Percentiles rank a stretch among this genome's conserved stretches.
phyloP scores from a whole-genome alignment of 371 early-diverging fungal genomes.

The Lichtheimia ramosa region DNA sequence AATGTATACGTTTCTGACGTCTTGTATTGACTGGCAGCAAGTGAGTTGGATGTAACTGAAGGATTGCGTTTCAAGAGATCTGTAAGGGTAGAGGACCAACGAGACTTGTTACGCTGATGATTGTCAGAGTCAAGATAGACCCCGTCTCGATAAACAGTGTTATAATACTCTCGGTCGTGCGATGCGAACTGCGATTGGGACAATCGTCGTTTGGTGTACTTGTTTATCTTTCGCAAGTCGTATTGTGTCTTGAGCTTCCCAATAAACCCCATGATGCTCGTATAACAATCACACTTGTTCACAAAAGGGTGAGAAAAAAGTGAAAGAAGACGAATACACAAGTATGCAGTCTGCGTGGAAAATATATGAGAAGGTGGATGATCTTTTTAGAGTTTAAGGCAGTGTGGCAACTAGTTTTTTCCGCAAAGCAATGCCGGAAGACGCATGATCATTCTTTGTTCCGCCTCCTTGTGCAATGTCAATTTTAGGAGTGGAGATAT shows the following conservation, averaged over 20 bases:
- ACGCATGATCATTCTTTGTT: not conserved
- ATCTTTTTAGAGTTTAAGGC: not conserved
- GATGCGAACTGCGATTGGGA: slow-evolving; percentile 43
- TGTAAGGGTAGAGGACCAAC: slow-evolving; percentile 18
- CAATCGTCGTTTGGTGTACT: slow-evolving; percentile 42
- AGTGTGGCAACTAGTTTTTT: slow-evolving; percentile 1
- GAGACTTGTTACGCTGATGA: slow-evolving; percentile 9
- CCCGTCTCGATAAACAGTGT: slow-evolving; percentile 36
- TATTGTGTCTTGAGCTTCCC: slow-evolving; percentile 32
- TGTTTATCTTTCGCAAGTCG: slow-evolving; percentile 36
- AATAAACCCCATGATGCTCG: slow-evolving; percentile 39
- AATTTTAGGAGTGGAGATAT: too few relatives aligned
- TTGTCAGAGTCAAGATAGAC: slow-evolving; percentile 25
- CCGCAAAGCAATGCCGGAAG: not conserved
- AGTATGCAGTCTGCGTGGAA: not conserved
- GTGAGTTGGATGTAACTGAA: slow-evolving; percentile 3
- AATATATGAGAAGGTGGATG: slow-evolving; percentile 2
- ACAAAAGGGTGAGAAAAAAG: not conserved
- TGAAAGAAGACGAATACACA: slow-evolving; percentile 2
- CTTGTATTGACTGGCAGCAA: slow-evolving; percentile 25
- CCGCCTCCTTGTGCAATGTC: too few relatives aligned
- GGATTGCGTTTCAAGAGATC: slow-evolving; percentile 17
- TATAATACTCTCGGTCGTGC: slow-evolving; percentile 41
- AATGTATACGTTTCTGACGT: slow-evolving; percentile 40
- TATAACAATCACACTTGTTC: not conserved